phyloP scores from a whole-genome alignment of 768 basidiomycete species.

The Termitomyces sp. region DNA sequence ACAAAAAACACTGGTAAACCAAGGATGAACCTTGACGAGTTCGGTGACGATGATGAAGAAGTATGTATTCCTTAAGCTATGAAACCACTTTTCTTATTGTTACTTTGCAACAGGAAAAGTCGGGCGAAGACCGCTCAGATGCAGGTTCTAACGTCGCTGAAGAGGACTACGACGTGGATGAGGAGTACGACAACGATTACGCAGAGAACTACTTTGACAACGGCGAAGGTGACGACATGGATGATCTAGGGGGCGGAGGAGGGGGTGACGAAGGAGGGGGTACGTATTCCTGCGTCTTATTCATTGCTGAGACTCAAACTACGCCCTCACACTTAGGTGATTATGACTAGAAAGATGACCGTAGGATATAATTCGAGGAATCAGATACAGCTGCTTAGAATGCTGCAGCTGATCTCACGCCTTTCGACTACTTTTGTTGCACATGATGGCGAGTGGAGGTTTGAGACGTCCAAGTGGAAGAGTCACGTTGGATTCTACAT shows the following conservation, averaged over 20 bases:
- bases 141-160: conserved; percentile 58
- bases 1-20: conserved; percentile 30
- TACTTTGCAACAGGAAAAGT: conserved; percentile 48
- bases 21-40: conserved; percentile 59
- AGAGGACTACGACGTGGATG: conserved; percentile 82
- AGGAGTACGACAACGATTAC: conserved; percentile 90
- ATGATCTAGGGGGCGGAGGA: conserved; percentile 69
- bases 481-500: background rate
- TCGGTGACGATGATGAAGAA: conserved; percentile 62
- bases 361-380: too few relatives aligned
- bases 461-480: background rate
- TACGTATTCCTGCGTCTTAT: conserved; percentile 1
- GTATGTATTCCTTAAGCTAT: conserved; percentile 20
- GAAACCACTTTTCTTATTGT: background rate
- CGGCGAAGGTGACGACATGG: conserved; percentile 76
- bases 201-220: conserved; percentile 91
- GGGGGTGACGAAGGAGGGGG: conserved; percentile 66
- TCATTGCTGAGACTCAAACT: background rate
- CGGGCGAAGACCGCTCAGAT: conserved; percentile 64
- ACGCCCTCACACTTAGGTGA: background rate
- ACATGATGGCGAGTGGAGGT: background rate
- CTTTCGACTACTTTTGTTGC: background rate
- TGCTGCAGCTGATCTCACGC: background rate
- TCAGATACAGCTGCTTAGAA: too few relatives aligned
- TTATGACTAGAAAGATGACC: conserved; percentile 4